Evolutionary conservation across 2,329 filamentous ascomycete species (phyloP), one percentile per base, ranked within the genome.

Genomic region (Diaporthe sp.): DNA sequence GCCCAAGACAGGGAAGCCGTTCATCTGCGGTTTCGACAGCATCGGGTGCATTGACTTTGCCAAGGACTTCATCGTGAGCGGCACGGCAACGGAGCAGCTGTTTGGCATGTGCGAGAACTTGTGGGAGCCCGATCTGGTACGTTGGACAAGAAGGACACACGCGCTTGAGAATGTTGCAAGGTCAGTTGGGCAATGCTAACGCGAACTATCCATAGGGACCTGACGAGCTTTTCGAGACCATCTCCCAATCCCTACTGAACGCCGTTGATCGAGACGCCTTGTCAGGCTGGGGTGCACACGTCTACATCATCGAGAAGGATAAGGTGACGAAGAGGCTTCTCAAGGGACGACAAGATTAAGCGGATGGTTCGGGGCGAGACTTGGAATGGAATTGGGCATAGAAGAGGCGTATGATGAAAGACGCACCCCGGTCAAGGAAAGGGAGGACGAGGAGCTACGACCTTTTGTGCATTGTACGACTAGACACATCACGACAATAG

Each of bases 301-400:
- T 99, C 80, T 99, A 98, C 88, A 98, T 99, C 83, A 98, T 99
- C 85, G 97, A 98, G 90, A 99, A 99, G 91, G 96, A 98, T 88
- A 98, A 98, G 94, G 95, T 99, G 78, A 98, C 97, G 82, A 98
- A 98, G 93, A 91, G 97, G 85, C 92, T 99, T 92, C 89, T 99
- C 85, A 98, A 98, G 92, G 96, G 96, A 83, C 92, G 96, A 89
- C 96, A 98, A 88, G 96, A 98, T 85, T 96, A 95, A 84, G 44
- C 25, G 37, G n/a, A 9, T 19, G n/a, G 17, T 17, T 39, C 1
- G 34, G 28, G 42, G 37, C 19, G 55, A 68, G 22, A 22, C 13
- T 15, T 57, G 59, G 44, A 65, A 68, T 72, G 53, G 53, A 37
- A 53, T 44, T 19, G 17, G 49, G 62, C 44, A n/a, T 59, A 68